Conservation (phyloP, 371 early-diverging fungal species). For the Mortierella sp. region DNA sequence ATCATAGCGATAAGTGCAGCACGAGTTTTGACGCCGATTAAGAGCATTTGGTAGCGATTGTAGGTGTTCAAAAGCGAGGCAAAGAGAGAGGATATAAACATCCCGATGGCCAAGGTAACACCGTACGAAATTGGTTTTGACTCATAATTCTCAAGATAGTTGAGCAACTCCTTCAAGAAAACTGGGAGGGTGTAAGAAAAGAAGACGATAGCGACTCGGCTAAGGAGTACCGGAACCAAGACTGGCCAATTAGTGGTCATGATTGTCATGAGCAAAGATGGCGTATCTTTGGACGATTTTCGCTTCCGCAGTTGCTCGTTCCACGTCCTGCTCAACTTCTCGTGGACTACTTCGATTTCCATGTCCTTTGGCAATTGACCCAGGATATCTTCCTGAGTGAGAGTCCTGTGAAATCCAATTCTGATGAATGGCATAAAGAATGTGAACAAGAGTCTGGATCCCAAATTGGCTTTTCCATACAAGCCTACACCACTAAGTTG, state of each 20-base stretch:
- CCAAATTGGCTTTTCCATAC: slow-evolving; percentile 31
- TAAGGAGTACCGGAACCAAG: slow-evolving; percentile 24
- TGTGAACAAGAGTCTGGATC: slow-evolving; percentile 22
- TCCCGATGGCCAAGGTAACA: slow-evolving; percentile 25
- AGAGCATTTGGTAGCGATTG: slow-evolving; percentile 40
- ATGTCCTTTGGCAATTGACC: slow-evolving; percentile 22
- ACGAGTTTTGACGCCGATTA: slow-evolving; percentile 20
- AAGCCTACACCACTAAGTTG: slow-evolving; percentile 12
- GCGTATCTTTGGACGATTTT: slow-evolving; percentile 1
- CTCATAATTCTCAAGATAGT: slow-evolving; percentile 30
- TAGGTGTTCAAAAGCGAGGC: slow-evolving; percentile 37
- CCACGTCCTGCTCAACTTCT: slow-evolving; percentile 16
- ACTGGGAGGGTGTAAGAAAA: slow-evolving; percentile 26
- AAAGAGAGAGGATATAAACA: slow-evolving; percentile 21
- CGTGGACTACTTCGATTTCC: slow-evolving; percentile 2
- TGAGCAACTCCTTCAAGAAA: slow-evolving; percentile 21
- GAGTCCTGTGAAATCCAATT: slow-evolving; percentile 14
- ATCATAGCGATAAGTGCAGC: slow-evolving; percentile 34
- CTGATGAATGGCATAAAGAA: slow-evolving; percentile 20
- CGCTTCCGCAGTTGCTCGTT: slow-evolving; percentile 7
- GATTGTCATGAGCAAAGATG: slow-evolving; percentile 24
- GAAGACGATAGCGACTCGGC: slow-evolving; percentile 24
- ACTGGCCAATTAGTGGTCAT: slow-evolving; percentile 1
- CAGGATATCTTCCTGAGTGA: slow-evolving; percentile 7
- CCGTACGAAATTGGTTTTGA: slow-evolving; percentile 27